Percentiles rank a stretch among this genome's conserved stretches.
Evolutionary conservation across 176 grass and related monocot genomes (phyloP).

Genomic region (Aegilops sharonensis): DNA sequence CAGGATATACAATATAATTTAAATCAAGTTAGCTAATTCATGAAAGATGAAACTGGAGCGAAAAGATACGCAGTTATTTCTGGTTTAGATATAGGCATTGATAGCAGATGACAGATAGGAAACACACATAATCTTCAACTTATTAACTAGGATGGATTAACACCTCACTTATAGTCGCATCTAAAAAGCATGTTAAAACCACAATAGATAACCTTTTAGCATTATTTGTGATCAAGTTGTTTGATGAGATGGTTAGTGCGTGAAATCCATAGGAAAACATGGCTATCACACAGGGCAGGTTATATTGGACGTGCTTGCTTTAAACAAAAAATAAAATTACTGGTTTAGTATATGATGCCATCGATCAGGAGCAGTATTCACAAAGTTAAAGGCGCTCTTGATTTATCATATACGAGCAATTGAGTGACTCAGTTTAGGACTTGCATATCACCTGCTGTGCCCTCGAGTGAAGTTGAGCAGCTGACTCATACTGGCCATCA

Average conservation of each 20-base stretch:
- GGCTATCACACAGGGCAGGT: not conserved
- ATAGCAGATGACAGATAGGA: not conserved
- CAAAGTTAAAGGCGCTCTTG: constrained; percentile 9
- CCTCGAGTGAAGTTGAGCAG: constrained; percentile 86
- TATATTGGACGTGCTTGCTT: not conserved
- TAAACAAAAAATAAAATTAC: not conserved
- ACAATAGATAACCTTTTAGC: not conserved
- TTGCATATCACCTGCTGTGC: constrained; percentile 74
- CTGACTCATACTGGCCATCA: constrained; percentile 80
- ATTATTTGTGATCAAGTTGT: not conserved
- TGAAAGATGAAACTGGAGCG: not conserved
- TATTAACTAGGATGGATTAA: constrained; percentile 1
- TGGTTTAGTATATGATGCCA: constrained; percentile 12
- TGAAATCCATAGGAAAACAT: not conserved
- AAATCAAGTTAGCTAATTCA: constrained; percentile 8
- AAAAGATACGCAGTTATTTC: not conserved
- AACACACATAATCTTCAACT: not conserved
- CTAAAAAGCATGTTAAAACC: constrained; percentile 21
- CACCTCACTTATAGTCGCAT: not conserved
- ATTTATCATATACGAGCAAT: constrained; percentile 5
- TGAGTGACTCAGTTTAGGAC: constrained; percentile 7
- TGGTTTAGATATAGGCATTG: not conserved
- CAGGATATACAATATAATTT: constrained; percentile 19
- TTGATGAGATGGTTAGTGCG: not conserved
- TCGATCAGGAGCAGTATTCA: not conserved